These are phyloP conservation scores for Xylariaceae sp. DNA, from an alignment of 2,329 filamentous ascomycete species.

Conservation along the genomic window DNA sequence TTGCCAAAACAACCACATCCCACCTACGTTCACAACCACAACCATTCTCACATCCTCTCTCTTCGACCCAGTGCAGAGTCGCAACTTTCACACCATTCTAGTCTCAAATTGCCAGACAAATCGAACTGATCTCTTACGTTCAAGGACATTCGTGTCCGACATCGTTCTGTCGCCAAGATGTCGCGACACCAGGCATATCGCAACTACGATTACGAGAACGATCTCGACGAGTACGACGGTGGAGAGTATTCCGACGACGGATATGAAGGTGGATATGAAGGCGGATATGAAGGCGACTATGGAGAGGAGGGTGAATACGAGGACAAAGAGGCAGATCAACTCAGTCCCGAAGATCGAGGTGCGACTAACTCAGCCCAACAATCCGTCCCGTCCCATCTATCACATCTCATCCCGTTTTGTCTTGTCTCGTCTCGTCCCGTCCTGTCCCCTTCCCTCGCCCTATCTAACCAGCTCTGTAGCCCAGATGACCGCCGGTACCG, in stretches of 20 bases:
- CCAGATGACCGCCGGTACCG: slow-evolving; percentile 58
- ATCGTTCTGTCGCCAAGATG: slow-evolving; percentile 32
- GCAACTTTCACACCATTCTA: not conserved
- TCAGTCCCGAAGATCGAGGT: slow-evolving; percentile 35
- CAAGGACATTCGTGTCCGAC: too few species aligned
- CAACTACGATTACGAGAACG: slow-evolving; percentile 47
- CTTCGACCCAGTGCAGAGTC: not conserved
- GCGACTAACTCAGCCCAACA: not conserved
- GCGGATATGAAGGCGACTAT: slow-evolving; percentile 25
- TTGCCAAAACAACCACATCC: too few species aligned
- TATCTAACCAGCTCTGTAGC: slow-evolving; percentile 20
- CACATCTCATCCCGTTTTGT: too few species aligned
- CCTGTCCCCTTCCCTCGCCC: not conserved
- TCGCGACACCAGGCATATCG: slow-evolving; percentile 44
- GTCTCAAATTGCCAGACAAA: not conserved
- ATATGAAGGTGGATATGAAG: not conserved
- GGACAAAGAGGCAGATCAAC: slow-evolving; percentile 41
- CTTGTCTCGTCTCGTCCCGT: too few species aligned
- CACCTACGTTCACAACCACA: too few species aligned
- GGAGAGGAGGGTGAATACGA: slow-evolving; percentile 27
- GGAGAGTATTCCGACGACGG: slow-evolving; percentile 35
- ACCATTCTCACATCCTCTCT: too few species aligned
- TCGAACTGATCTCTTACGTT: not conserved
- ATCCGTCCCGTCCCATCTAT: too few species aligned
- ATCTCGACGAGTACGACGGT: slow-evolving; percentile 47